Evolutionary conservation across 129 eudicot species (phyloP).

Genomic region (Calendula officinalis): DNA sequence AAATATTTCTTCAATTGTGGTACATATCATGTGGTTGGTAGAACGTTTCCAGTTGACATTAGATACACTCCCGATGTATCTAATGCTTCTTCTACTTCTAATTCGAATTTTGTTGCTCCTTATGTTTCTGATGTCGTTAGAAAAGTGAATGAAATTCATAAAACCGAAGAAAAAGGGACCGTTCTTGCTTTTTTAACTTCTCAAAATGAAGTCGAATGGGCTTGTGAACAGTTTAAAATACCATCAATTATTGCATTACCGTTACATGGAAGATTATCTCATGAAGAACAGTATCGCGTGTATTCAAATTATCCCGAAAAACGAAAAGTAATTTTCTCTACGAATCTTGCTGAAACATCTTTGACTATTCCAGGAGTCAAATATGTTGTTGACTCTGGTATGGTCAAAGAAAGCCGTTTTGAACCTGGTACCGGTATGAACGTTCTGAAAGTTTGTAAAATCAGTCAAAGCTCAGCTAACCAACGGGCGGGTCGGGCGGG

Average conservation of each 20-base stretch:
- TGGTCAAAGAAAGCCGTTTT: slow-evolving; percentile 76
- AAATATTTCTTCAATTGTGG: slow-evolving; percentile 66
- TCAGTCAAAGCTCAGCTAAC: slow-evolving; percentile 89
- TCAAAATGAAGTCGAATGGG: slow-evolving; percentile 92
- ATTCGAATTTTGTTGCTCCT: slow-evolving; percentile 33
- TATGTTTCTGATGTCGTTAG: slow-evolving; percentile 62
- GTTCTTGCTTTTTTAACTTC: slow-evolving; percentile 90
- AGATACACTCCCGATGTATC: slow-evolving; percentile 50
- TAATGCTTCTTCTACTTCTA: slow-evolving; percentile 26
- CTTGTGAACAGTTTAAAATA: slow-evolving; percentile 65
- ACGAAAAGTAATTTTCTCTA: slow-evolving; percentile 78
- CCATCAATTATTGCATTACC: slow-evolving; percentile 58
- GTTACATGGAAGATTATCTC: slow-evolving; percentile 78
- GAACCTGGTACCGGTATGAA: slow-evolving; percentile 89
- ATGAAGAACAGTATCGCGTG: slow-evolving; percentile 71
- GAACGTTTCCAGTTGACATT: slow-evolving; percentile 84
- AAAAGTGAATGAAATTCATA: slow-evolving; percentile 59
- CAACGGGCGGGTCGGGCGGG: slow-evolving; percentile 98
- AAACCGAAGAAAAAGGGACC: slow-evolving; percentile 59
- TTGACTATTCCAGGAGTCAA: slow-evolving; percentile 93
- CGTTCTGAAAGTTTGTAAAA: slow-evolving; percentile 61
- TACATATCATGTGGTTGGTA: slow-evolving; percentile 65
- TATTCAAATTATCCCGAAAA: slow-evolving; percentile 56
- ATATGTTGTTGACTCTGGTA: slow-evolving; percentile 85
- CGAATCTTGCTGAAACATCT: slow-evolving; percentile 95